Base-by-base conservation (phyloP, 2,329 filamentous ascomycete genomes). In the Colletotrichum sp. region DNA sequence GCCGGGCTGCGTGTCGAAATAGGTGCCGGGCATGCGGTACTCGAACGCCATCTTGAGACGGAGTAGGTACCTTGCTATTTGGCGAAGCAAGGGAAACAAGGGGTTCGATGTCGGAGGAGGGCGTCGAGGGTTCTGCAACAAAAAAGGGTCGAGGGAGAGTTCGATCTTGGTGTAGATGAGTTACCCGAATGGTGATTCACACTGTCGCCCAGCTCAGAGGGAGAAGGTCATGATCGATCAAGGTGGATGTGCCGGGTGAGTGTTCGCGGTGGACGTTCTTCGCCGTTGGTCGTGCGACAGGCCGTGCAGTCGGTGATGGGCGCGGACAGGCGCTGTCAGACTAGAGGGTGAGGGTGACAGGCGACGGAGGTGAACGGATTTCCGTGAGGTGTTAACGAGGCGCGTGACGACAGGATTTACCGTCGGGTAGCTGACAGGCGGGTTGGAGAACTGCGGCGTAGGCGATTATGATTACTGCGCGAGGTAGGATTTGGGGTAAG, bases 11-110 rank as follows among this genome's bases (percentile, higher is more conserved):
- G 79, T 66, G 72, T 85, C 84, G 70, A 87, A 79, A 72, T 84
- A 84, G 30, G 81, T 80, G 68, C 82, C 82, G 10, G 84, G 82
- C 82, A 85, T 85, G 30, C 81, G 79, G 68, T 83, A 80, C 39
- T 82, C 81, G 71, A 82, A 84, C 26, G 82, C 80, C 82, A 83
- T 83, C 36, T 44, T 74, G 60, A 63, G n/a, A 70, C 44, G 44
- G 44, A 63, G 39, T 26, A 26, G 26, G 26, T 7, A 59, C 13
- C 52, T 68, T 4, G 52, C 21, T 24, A 8, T 62, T 12, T 49
- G 39, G 39, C 26, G 3, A 24, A 32, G n/a, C 12, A 55, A 44
- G 34, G 26, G 21, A 21, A 52, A 21, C 39, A 24, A 32, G 5
- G 28, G 16, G 16, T 24, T 28, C 6, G 24, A 12, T 26, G 34